Conservation (phyloP, 2,329 filamentous ascomycete species). For the Aureobasidium sp. region DNA sequence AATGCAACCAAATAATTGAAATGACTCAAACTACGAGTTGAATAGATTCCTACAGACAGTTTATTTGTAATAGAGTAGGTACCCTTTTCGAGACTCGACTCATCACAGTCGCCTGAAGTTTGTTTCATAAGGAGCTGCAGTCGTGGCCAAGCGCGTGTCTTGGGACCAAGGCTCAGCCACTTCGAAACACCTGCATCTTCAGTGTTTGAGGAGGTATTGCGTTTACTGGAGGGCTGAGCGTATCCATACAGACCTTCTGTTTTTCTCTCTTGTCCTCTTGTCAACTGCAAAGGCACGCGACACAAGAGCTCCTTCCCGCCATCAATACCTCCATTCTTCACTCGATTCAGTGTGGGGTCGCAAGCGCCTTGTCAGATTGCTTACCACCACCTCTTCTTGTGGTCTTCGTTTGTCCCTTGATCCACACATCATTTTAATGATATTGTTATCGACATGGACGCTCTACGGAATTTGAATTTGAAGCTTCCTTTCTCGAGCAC, state of each 20-base stretch:
- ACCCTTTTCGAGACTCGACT: neutral
- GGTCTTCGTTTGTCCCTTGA: neutral
- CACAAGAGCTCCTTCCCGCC: neutral
- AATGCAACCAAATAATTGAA: neutral
- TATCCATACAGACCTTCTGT: neutral
- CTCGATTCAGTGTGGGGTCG: neutral
- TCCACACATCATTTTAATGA: neutral
- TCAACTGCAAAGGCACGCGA: neutral
- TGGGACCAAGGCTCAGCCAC: slow-evolving; percentile 8
- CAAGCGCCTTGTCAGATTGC: neutral
- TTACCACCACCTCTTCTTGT: neutral
- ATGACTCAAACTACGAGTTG: neutral
- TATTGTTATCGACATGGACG: neutral
- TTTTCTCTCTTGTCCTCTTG: neutral
- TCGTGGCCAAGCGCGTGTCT: neutral
- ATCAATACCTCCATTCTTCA: neutral
- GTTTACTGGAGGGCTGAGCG: neutral
- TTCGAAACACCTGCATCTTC: neutral
- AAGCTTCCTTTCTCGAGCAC: slow-evolving; percentile 47
- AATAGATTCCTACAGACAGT: neutral
- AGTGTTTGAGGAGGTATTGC: neutral
- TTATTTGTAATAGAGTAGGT: no score
- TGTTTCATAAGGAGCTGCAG: neutral
- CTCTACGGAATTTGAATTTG: slow-evolving; percentile 16
- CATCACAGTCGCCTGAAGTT: neutral